Conservation (phyloP, 2,329 filamentous ascomycete species). For the Allantophomopsis cytisporea region DNA sequence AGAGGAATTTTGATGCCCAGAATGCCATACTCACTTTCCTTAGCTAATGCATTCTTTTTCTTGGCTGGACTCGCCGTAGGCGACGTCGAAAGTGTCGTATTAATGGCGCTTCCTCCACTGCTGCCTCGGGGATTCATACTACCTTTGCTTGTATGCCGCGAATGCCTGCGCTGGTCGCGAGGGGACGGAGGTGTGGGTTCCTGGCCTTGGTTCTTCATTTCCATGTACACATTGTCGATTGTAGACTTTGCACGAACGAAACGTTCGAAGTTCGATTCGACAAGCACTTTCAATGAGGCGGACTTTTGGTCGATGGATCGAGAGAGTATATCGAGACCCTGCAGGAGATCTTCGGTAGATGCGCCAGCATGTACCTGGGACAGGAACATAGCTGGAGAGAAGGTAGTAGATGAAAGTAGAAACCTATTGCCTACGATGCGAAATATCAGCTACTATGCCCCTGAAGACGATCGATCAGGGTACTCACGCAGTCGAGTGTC, state of each 20-base stretch:
- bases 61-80: conserved; percentile 25
- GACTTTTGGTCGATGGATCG: conserved; percentile 96
- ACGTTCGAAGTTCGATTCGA: conserved; percentile 96
- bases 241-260: conserved; percentile 96
- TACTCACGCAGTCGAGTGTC: conserved; percentile 61
- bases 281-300: conserved; percentile 86
- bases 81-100: conserved; percentile 14
- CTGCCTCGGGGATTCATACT: conserved; percentile 21
- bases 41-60: conserved; percentile 81
- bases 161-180: conserved; percentile 20
- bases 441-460: conserved; percentile 5
- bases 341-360: conserved; percentile 67
- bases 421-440: conserved; percentile 64
- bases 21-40: conserved; percentile 86
- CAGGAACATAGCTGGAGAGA: conserved; percentile 83
- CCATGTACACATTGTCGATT: conserved; percentile 96
- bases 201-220: conserved; percentile 70
- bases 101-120: conserved; percentile 17
- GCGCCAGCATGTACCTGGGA: conserved; percentile 82
- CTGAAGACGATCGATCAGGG: neutral
- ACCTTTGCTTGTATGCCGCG: conserved; percentile 20
- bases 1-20: conserved; percentile 79
- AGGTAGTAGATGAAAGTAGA: conserved; percentile 87
- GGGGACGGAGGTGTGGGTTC: conserved; percentile 24
- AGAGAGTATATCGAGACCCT: conserved; percentile 75